Evolutionary conservation across 2,329 filamentous ascomycete species (phyloP).

Genomic region (Claviceps paspali): DNA sequence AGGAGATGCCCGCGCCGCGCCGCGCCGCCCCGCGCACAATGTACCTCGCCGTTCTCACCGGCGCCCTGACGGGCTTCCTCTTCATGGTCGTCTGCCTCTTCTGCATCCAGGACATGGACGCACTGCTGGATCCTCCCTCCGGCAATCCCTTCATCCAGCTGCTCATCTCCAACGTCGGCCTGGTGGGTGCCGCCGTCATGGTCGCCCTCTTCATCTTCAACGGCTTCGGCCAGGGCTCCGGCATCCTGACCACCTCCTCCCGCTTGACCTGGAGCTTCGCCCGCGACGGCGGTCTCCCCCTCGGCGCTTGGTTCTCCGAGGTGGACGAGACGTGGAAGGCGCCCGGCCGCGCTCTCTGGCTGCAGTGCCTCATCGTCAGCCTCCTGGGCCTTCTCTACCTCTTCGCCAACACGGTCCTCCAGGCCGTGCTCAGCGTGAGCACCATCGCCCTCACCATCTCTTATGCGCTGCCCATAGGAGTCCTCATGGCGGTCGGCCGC

Average conservation of each 20-base stretch:
- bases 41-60: conserved; percentile 34
- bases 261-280: conserved; percentile 39
- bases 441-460: conserved; percentile 40
- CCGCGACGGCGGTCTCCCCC: conserved; percentile 34
- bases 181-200: conserved; percentile 26
- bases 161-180: conserved; percentile 20
- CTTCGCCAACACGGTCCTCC: conserved; percentile 36
- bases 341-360: conserved; percentile 35
- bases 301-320: conserved; percentile 26
- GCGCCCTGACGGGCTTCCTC: conserved; percentile 32
- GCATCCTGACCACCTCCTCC: conserved; percentile 34
- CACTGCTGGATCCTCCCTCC: conserved; percentile 22
- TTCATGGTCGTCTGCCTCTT: conserved; percentile 38
- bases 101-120: conserved; percentile 30
- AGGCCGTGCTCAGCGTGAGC: conserved; percentile 38
- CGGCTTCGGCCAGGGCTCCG: conserved; percentile 36
- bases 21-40: conserved; percentile 35
- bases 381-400: conserved; percentile 39
- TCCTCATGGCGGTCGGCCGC: conserved; percentile 32
- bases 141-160: conserved; percentile 35
- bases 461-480: conserved; percentile 31
- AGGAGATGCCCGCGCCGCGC: conserved; percentile 37
- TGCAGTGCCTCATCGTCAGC: conserved; percentile 27
- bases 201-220: conserved; percentile 40
- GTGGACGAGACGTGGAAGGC: conserved; percentile 33